phyloP scores from a whole-genome alignment of 192 early-diverging fungal genomes.

The Linnemannia hyalina region DNA sequence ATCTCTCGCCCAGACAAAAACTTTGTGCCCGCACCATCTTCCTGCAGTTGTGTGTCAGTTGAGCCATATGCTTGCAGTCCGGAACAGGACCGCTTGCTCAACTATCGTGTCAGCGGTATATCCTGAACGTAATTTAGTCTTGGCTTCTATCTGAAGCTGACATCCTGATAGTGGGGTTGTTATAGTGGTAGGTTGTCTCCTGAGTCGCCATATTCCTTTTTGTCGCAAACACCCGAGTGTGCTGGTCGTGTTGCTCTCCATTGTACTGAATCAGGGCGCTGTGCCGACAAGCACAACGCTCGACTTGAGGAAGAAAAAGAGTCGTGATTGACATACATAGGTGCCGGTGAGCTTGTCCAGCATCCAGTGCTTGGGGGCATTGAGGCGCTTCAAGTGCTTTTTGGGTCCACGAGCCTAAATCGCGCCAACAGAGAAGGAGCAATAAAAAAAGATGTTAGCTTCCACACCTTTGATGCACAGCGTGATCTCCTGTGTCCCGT shows the following conservation, averaged over 20 bases:
- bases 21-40: background rate
- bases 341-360: slow-evolving; percentile 99
- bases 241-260: background rate
- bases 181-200: background rate
- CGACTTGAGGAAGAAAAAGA: slow-evolving; percentile 2
- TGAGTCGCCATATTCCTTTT: background rate
- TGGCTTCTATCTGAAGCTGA: background rate
- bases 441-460: background rate
- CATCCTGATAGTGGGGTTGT: background rate
- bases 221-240: no score
- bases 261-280: background rate
- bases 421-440: background rate
- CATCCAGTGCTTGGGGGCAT: slow-evolving; percentile 99
- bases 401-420: slow-evolving; percentile 93
- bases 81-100: background rate
- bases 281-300: background rate
- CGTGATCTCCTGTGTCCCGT: background rate
- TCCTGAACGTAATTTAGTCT: background rate
- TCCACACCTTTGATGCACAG: background rate
- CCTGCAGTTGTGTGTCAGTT: background rate
- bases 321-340: slow-evolving; percentile 66
- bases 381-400: slow-evolving; percentile 99
- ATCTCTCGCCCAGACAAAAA: background rate
- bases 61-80: background rate
- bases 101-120: background rate